A percentile compares a stretch with the other conserved stretches of the same genome.
Conservation (phyloP, 768 basidiomycete genomes). For the Sarcodon aspratus region DNA sequence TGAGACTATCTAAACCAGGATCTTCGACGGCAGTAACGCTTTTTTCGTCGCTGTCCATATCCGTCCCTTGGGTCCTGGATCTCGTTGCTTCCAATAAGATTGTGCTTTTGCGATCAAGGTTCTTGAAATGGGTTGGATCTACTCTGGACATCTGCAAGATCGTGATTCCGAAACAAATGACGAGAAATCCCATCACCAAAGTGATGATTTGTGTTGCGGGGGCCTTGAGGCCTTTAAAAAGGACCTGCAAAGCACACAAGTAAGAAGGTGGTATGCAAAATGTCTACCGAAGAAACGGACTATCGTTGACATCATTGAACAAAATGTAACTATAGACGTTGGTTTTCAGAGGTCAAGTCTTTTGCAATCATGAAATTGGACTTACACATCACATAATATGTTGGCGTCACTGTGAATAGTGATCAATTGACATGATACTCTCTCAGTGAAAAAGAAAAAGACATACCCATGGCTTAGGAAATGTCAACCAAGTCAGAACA, state of each 20-base stretch:
- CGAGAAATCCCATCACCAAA: constrained; percentile 84
- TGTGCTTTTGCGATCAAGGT: constrained; percentile 84
- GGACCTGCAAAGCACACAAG: neutral
- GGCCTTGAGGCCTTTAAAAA: constrained; percentile 78
- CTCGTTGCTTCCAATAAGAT: constrained; percentile 84
- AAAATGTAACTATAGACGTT: neutral
- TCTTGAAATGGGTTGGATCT: constrained; percentile 64
- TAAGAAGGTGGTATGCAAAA: neutral
- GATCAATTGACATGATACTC: constrained; percentile 8
- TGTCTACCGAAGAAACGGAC: neutral
- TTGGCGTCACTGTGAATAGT: constrained; percentile 62
- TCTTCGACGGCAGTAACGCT: constrained; percentile 57
- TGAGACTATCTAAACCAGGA: constrained; percentile 85
- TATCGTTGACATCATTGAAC: neutral
- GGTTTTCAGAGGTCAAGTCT: neutral
- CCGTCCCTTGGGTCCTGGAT: constrained; percentile 45
- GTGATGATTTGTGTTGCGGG: constrained; percentile 74
- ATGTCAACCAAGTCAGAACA: constrained; percentile 4
- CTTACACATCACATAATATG: constrained; percentile 79
- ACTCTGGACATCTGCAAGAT: constrained; percentile 94
- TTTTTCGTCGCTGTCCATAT: constrained; percentile 42
- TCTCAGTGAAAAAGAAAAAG: neutral
- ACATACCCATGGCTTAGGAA: constrained; percentile 52
- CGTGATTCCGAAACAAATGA: constrained; percentile 86
- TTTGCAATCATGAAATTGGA: neutral